Conservation (phyloP, 495 filamentous ascomycete species). For the Neohortaea acidophila region DNA sequence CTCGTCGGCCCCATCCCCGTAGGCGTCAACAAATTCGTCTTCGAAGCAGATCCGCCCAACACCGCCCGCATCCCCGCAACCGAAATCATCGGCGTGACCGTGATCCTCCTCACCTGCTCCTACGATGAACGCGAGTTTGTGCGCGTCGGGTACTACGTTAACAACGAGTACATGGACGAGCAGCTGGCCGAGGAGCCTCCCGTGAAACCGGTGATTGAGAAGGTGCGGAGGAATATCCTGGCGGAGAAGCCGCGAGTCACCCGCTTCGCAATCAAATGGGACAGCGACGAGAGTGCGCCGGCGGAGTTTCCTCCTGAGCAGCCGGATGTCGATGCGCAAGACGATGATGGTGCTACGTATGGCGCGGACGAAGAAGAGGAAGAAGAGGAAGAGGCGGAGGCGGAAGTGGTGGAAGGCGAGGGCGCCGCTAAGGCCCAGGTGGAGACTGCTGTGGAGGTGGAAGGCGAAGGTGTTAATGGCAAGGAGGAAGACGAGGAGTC, state of each 20-base stretch:
- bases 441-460: conserved; percentile 22
- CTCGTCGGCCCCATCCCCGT: conserved; percentile 93
- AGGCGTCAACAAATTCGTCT: conserved; percentile 96
- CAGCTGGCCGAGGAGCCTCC: conserved; percentile 78
- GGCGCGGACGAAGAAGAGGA: conserved; percentile 71
- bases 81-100: conserved; percentile 92
- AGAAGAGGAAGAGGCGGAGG: conserved; percentile 38
- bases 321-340: conserved; percentile 75
- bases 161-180: conserved; percentile 93
- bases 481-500: conserved; percentile 59
- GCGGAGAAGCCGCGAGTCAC: conserved; percentile 96
- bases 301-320: conserved; percentile 94
- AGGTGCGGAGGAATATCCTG: conserved; percentile 77
- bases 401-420: conserved; percentile 32
- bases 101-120: conserved; percentile 89
- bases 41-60: conserved; percentile 86
- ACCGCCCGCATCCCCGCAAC: conserved; percentile 77
- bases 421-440: conserved; percentile 29
- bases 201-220: conserved; percentile 78
- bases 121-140: conserved; percentile 96
- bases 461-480: conserved; percentile 44
- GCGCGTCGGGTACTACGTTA: conserved; percentile 96
- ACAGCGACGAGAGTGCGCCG: conserved; percentile 87
- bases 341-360: conserved; percentile 72
- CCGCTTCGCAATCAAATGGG: conserved; percentile 98